phyloP scores from a whole-genome alignment of 1,284 basidiomycete species.

The Hemileia vastatrix region DNA sequence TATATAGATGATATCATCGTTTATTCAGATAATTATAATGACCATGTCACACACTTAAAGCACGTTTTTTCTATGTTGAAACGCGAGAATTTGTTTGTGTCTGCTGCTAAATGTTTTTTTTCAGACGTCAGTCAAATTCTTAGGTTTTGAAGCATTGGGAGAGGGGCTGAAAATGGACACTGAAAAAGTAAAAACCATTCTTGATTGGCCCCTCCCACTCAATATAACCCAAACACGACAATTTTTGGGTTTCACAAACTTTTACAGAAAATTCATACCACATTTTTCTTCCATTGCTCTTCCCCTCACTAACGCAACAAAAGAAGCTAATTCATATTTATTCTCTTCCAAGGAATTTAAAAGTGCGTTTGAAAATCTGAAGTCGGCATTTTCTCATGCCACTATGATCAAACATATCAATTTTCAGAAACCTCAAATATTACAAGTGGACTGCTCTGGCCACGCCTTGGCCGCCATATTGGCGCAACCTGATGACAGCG shows the following conservation, averaged over 20 bases:
- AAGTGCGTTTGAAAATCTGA: background rate
- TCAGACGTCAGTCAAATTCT: background rate
- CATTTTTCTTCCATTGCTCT: background rate
- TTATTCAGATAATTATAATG: background rate
- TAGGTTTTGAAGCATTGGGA: background rate
- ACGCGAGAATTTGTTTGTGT: background rate
- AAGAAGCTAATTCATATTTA: background rate
- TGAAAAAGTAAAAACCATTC: background rate
- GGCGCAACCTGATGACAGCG: slow-evolving; percentile 11
- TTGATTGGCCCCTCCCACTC: slow-evolving; percentile 5
- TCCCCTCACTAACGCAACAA: background rate
- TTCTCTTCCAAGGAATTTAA: background rate
- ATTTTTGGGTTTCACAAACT: slow-evolving; percentile 12
- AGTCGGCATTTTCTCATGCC: background rate
- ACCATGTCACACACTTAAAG: background rate
- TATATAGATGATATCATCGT: slow-evolving; percentile 18
- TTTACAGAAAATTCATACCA: slow-evolving; percentile 6
- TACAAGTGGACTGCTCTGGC: slow-evolving; percentile 35
- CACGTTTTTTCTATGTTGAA: background rate
- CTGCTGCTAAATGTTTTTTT: slow-evolving; percentile 10
- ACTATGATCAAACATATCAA: slow-evolving; percentile 5
- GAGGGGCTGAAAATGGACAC: slow-evolving; percentile 6
- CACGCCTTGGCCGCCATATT: slow-evolving; percentile 24
- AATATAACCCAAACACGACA: background rate
- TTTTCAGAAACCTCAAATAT: slow-evolving; percentile 27